Conservation (phyloP, 2,329 filamentous ascomycete genomes). For the Diaporthe destruens region DNA sequence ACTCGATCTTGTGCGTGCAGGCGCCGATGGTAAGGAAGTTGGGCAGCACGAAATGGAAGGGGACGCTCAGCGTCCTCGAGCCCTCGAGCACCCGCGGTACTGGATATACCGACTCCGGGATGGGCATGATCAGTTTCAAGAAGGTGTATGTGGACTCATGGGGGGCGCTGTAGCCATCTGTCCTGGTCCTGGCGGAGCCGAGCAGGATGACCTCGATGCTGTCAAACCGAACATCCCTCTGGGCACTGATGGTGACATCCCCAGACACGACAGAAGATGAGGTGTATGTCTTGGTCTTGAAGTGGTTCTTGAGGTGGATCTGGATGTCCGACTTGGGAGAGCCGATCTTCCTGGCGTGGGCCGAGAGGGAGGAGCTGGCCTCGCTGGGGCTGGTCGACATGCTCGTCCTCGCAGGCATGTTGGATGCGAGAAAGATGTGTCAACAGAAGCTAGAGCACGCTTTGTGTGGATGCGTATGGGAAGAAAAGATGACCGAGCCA, state of each 20-base stretch:
- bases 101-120: slow-evolving; percentile 62
- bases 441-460: slow-evolving; percentile 8
- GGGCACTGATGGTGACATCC: slow-evolving; percentile 59
- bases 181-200: slow-evolving; percentile 62
- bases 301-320: slow-evolving; percentile 66
- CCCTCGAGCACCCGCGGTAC: slow-evolving; percentile 60
- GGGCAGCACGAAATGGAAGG: slow-evolving; percentile 73
- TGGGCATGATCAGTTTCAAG: slow-evolving; percentile 68
- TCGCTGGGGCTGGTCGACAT: slow-evolving; percentile 41
- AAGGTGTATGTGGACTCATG: slow-evolving; percentile 65
- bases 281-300: slow-evolving; percentile 67
- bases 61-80: slow-evolving; percentile 62
- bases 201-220: slow-evolving; percentile 65
- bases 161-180: slow-evolving; percentile 64
- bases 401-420: slow-evolving; percentile 29
- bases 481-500: slow-evolving; percentile 3
- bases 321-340: slow-evolving; percentile 56
- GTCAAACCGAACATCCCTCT: slow-evolving; percentile 63
- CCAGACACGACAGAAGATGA: slow-evolving; percentile 65
- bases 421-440: not conserved
- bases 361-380: slow-evolving; percentile 39
- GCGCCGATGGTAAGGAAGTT: slow-evolving; percentile 68
- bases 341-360: slow-evolving; percentile 37
- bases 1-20: slow-evolving; percentile 63
- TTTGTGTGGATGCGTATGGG: not conserved